Base-by-base conservation (phyloP, 169 alveolate genomes). In the Plasmodium malariae region DNA sequence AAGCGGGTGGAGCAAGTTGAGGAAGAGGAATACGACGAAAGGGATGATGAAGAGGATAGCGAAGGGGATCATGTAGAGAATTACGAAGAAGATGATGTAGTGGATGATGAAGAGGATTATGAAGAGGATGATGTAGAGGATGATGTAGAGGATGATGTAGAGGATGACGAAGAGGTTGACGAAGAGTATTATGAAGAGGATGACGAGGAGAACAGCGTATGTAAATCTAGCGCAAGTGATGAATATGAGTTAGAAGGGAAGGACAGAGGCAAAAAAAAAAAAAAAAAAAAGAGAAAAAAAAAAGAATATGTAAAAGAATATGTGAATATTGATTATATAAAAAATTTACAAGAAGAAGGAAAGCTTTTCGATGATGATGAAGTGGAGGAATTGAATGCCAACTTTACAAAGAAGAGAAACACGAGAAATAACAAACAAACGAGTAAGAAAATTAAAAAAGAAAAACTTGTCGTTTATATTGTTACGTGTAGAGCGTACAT, bases 291-390 rank as follows among this genome's bases (percentile, higher is more conserved):
- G n/a, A 80, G 37, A 51, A 63, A 30, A 32, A 73, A 24, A 63
- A 57, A 73, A 37, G 48, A 54, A 51, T 24, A 54, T 19, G 37
- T 37, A 28, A 67, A 67, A 59, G 90, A 80, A 69, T 59, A 59
- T 57, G 90, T 80, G 43, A 71, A 80, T 59, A 43, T 17, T 54
- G 90, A 80, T 26, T 60, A 80, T 45, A 80, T 80, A 54, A 80
- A 69, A 69, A 65, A 49, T 12, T 59, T 80, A 21, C 90, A 65
- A 59, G 90, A 65, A 49, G 36, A 28, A 21, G 92, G 92, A 37
- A 54, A 85, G 49, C 36, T 85, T n/a, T 26, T 37, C 14, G 51
- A 80, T 36, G 90, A 67, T 2, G 83, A 80, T 55, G 90, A 80
- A 80, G 49, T 67, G 40, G 90, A 80, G 37, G 78, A 80, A 24